These are phyloP conservation scores for Akanthomyces muscarius DNA, from an alignment of 2,329 filamentous ascomycete genomes.

Conservation along the genomic window DNA sequence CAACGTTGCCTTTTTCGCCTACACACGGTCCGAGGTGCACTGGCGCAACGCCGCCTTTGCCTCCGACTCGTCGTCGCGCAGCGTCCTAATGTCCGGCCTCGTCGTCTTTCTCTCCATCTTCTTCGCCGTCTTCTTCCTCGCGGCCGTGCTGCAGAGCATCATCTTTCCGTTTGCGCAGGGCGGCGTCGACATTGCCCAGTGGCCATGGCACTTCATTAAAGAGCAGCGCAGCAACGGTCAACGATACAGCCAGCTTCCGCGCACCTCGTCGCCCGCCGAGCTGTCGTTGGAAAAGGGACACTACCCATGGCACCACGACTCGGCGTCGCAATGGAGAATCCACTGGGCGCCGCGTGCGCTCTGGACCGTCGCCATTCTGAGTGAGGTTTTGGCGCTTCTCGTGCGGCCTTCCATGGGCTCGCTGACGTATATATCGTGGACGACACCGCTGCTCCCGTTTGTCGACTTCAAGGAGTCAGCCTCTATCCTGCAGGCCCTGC, in stretches of 20 bases:
- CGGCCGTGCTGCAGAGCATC: slow-evolving; percentile 24
- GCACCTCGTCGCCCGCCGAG: background rate
- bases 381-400: background rate
- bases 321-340: background rate
- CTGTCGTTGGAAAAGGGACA: background rate
- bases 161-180: slow-evolving; percentile 16
- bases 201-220: background rate
- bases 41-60: slow-evolving; percentile 28
- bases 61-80: slow-evolving; percentile 24
- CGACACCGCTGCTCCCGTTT: slow-evolving; percentile 31
- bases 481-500: slow-evolving; percentile 23
- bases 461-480: slow-evolving; percentile 33
- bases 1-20: slow-evolving; percentile 30
- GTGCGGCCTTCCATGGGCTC: slow-evolving; percentile 31
- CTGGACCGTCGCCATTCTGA: background rate
- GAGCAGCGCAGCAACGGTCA: background rate
- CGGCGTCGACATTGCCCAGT: background rate
- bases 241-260: background rate
- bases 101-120: slow-evolving; percentile 21
- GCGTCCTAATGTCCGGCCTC: slow-evolving; percentile 26
- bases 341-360: background rate
- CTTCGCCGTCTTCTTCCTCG: slow-evolving; percentile 17
- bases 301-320: background rate
- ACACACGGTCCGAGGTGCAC: slow-evolving; percentile 28
- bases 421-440: slow-evolving; percentile 34